phyloP scores from a whole-genome alignment of 2,329 filamentous ascomycete species.

The Trichophaea hybrida region DNA sequence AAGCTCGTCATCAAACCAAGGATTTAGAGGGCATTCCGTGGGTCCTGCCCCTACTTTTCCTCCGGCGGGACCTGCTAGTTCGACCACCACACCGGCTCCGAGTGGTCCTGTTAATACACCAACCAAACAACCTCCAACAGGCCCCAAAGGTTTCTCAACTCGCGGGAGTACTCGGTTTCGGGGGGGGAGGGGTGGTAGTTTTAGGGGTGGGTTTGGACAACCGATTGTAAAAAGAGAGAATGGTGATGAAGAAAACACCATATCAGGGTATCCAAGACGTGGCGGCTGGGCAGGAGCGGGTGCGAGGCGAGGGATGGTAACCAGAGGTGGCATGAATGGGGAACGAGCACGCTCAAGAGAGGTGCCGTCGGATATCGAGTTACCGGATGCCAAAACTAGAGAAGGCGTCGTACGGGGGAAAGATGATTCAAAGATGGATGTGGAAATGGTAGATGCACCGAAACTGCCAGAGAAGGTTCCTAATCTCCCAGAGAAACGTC shows the following conservation, averaged over 20 bases:
- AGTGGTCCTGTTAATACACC: conserved; percentile 8
- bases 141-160: conserved; percentile 12
- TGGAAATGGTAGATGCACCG: conserved; percentile 26
- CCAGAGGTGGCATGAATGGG: conserved; percentile 6
- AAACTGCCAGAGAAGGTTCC: conserved; percentile 4
- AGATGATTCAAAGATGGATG: conserved; percentile 21
- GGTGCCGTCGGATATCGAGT: conserved; percentile 31
- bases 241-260: conserved; percentile 9
- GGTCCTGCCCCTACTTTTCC: conserved; percentile 12
- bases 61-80: neutral
- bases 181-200: conserved; percentile 1
- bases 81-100: conserved; percentile 11
- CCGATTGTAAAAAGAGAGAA: conserved; percentile 13
- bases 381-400: conserved; percentile 30
- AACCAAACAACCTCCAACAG: conserved; percentile 15
- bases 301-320: conserved; percentile 1
- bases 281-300: neutral
- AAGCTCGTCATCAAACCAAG: conserved; percentile 16
- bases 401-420: conserved; percentile 10
- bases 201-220: conserved; percentile 4
- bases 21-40: conserved; percentile 12
- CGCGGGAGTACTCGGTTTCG: conserved; percentile 3
- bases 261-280: conserved; percentile 12
- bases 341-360: conserved; percentile 1
- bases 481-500: neutral